Percentiles rank a stretch among this genome's conserved stretches.
phyloP scores from a whole-genome alignment of 2,329 filamentous ascomycete genomes.

The Hymenoscyphus occultus region DNA sequence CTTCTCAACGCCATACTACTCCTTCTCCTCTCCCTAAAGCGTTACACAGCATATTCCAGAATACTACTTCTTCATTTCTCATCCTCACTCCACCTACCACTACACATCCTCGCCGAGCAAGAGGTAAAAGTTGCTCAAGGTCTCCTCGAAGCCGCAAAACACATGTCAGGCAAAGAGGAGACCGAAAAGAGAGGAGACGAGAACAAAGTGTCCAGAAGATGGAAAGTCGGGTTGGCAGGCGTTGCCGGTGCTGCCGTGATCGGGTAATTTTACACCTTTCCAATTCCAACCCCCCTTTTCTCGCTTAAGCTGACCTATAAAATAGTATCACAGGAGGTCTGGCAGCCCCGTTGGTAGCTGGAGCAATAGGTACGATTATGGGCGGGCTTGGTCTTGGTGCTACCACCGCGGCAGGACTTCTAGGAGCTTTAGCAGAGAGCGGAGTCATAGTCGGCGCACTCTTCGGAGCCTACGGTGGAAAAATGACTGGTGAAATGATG shows the following conservation, averaged over 20 bases:
- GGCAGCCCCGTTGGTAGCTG: constrained; percentile 71
- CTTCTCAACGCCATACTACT: constrained; percentile 71
- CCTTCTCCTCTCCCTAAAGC: constrained; percentile 70
- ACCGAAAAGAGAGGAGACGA: constrained; percentile 70
- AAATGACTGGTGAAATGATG: constrained; percentile 82
- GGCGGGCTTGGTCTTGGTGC: constrained; percentile 72
- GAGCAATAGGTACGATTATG: constrained; percentile 76
- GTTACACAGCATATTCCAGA: constrained; percentile 72
- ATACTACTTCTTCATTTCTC: constrained; percentile 67
- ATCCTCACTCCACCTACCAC: constrained; percentile 66
- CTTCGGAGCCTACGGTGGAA: constrained; percentile 86
- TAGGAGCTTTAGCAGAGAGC: constrained; percentile 78
- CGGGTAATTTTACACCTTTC: constrained; percentile 30
- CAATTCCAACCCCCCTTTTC: not conserved
- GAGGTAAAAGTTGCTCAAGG: constrained; percentile 74
- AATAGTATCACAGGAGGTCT: constrained; percentile 66
- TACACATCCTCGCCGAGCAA: constrained; percentile 62
- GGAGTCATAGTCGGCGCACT: constrained; percentile 76
- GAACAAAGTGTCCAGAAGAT: constrained; percentile 68
- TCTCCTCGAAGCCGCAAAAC: constrained; percentile 71
- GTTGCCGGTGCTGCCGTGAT: constrained; percentile 82
- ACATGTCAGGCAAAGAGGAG: constrained; percentile 67
- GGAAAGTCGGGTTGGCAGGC: constrained; percentile 87
- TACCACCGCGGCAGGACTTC: constrained; percentile 70
- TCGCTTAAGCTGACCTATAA: not conserved